Evolutionary conservation across 352 stramenopile species (phyloP).

Genomic region (Pythium insidiosum): DNA sequence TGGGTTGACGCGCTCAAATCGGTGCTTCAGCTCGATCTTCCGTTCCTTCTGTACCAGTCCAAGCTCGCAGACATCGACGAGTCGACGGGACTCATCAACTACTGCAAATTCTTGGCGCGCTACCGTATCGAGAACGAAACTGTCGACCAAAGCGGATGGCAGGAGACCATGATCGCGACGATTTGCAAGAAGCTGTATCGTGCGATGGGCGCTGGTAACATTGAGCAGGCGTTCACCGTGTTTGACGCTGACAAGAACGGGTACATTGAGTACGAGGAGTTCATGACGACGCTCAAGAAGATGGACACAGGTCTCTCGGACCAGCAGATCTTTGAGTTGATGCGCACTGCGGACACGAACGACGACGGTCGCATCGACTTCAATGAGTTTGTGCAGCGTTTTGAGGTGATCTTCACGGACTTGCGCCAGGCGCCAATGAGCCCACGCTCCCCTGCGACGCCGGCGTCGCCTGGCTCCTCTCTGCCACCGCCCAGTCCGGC

Average conservation of each 20-base stretch:
- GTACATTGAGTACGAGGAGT: slow-evolving; percentile 93
- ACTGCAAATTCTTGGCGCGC: slow-evolving; percentile 89
- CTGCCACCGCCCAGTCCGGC: slow-evolving; percentile 14
- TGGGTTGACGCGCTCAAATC: slow-evolving; percentile 89
- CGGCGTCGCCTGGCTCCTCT: background rate
- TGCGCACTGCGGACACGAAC: slow-evolving; percentile 90
- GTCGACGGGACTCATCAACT: slow-evolving; percentile 82
- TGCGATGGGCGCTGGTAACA: slow-evolving; percentile 83
- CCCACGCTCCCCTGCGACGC: slow-evolving; percentile 9
- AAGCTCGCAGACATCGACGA: slow-evolving; percentile 84
- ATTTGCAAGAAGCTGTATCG: slow-evolving; percentile 92
- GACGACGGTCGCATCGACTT: slow-evolving; percentile 90
- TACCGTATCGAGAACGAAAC: slow-evolving; percentile 89
- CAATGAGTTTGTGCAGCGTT: slow-evolving; percentile 86
- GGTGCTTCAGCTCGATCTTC: slow-evolving; percentile 88
- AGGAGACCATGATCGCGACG: slow-evolving; percentile 85
- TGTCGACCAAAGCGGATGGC: slow-evolving; percentile 82
- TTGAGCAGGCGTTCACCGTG: slow-evolving; percentile 86
- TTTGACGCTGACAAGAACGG: slow-evolving; percentile 88
- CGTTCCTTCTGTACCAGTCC: slow-evolving; percentile 86
- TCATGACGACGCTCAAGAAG: slow-evolving; percentile 84
- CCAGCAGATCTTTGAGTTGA: slow-evolving; percentile 90
- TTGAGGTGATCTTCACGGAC: slow-evolving; percentile 89
- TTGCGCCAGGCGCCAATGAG: slow-evolving; percentile 26
- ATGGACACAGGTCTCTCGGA: slow-evolving; percentile 90